Base-by-base conservation (phyloP, 2,329 filamentous ascomycete genomes). In the Fusarium citri region DNA sequence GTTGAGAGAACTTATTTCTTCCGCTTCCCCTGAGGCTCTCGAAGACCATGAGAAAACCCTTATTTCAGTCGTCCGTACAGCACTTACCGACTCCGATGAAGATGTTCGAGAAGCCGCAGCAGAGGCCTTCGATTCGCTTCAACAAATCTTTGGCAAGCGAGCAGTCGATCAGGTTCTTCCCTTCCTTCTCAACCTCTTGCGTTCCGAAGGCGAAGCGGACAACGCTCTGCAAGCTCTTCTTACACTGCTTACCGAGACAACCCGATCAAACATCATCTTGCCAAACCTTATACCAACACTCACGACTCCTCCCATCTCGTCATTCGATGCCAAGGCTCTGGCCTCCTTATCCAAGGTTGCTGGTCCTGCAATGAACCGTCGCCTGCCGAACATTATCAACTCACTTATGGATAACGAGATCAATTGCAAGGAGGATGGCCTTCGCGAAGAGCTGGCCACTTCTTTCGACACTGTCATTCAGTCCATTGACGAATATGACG, bases 81-180 rank as follows among this genome's bases (percentile, higher is more conserved):
- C 95, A 26, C 87, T 99, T 57, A 97, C 94, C 50, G 97, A 99
- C 80, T 90, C 90, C 14, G 92, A 98, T 77, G 89, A 89, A 66
- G 93, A 97, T 63, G 97, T 99, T 50, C 88, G 96, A 78, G 96
- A 99, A 80, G 94, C 96, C 61, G 96, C 97, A 26, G 96, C 97
- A 23, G 96, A 99, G 80, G 96, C 96, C 3, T 99, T 99, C 77
- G 96, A 99, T 80, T 93, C 94, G 34, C 82, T 99, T 62, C 96
- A 99, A 80, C 92, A 95, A 76, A 93, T 97, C 54, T 85, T 98
- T 68, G 96, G 96, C 83, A 98, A 98, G 86, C 92, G 89, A 76
- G 94, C 94, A 56, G 92, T 99, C 54, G 95, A 99, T 76, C 94
- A 98, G 78, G 96, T 99, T 25, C 86, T 99, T 68, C 97, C 97